phyloP scores from a whole-genome alignment of 1,139 yeast species.

The Lodderomyces oxycetoniae region DNA sequence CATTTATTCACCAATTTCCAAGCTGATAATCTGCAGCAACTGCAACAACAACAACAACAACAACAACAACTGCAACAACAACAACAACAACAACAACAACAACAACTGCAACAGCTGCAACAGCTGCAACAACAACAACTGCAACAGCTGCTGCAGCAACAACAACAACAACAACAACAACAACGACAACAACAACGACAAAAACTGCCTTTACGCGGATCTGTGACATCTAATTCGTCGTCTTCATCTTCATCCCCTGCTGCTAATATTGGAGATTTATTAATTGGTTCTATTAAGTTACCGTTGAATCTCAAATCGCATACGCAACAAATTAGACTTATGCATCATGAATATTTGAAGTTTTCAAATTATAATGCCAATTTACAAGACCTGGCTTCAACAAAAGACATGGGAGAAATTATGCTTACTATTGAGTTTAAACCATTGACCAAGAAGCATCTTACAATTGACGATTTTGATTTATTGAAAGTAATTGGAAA shows the following conservation, averaged over 20 bases:
- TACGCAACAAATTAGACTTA: conserved; percentile 33
- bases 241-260: conserved; percentile 9
- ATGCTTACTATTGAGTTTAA: conserved; percentile 75
- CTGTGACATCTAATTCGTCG: conserved; percentile 1
- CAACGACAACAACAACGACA: background rate
- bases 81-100: background rate
- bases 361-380: conserved; percentile 27
- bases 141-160: conserved; percentile 1
- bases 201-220: background rate
- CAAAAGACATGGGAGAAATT: conserved; percentile 43
- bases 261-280: conserved; percentile 34
- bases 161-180: background rate
- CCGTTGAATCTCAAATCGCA: conserved; percentile 41
- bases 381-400: conserved; percentile 10
- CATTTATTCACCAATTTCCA: conserved; percentile 27
- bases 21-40: conserved; percentile 6
- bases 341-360: conserved; percentile 45
- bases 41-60: background rate
- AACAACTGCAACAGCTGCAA: background rate
- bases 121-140: conserved; percentile 1
- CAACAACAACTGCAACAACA: background rate
- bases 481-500: conserved; percentile 92
- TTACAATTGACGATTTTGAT: conserved; percentile 88
- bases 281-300: conserved; percentile 41
- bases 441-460: conserved; percentile 60